These are phyloP conservation scores for Sporothrix pseudoabietina DNA, from an alignment of 2,329 filamentous ascomycete genomes.

Conservation along the genomic window DNA sequence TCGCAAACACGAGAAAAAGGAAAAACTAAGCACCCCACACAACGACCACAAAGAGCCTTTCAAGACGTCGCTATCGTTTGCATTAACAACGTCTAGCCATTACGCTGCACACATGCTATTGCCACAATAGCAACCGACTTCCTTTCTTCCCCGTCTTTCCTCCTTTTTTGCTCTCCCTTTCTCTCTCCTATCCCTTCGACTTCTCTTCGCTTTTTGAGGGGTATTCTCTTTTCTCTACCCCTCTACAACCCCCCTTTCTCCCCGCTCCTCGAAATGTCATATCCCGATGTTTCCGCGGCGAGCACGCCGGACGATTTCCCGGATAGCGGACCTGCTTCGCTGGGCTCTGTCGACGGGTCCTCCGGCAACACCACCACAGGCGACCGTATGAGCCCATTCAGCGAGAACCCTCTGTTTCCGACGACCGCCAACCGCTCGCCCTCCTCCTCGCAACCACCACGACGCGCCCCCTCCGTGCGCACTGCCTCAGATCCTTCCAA, in stretches of 20 bases:
- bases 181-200: neutral
- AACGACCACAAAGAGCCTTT: conserved; percentile 1
- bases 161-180: neutral
- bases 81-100: neutral
- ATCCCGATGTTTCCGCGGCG: conserved; percentile 44
- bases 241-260: neutral
- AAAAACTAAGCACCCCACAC: conserved; percentile 22
- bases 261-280: conserved; percentile 37
- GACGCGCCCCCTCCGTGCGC: conserved; percentile 56
- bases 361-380: conserved; percentile 54
- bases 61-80: neutral
- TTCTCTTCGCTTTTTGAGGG: neutral
- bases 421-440: neutral
- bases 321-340: conserved; percentile 48
- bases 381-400: conserved; percentile 44
- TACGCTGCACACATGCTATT: conserved; percentile 16
- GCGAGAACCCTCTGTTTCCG: conserved; percentile 36
- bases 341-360: conserved; percentile 48
- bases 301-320: conserved; percentile 52
- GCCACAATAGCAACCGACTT: conserved; percentile 4
- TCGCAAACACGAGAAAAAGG: conserved; percentile 19
- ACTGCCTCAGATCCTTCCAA: conserved; percentile 57
- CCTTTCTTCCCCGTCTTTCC: neutral
- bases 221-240: neutral
- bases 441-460: conserved; percentile 19